A percentile compares a stretch with the other conserved stretches of the same genome.
Evolutionary conservation across 177 flowering plant species (phyloP).

Genomic region (Tripterygium wilfordii): DNA sequence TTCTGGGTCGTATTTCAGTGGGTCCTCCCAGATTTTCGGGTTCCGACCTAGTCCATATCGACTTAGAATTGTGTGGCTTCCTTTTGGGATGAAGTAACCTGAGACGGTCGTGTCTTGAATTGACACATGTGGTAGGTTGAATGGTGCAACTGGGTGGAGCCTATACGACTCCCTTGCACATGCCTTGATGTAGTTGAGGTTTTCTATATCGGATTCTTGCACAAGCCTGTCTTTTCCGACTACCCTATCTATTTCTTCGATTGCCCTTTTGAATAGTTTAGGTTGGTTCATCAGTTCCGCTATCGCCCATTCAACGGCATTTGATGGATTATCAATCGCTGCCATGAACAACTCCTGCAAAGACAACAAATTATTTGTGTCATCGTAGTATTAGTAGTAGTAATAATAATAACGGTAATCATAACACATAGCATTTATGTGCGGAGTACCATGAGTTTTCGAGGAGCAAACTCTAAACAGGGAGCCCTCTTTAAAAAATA

Average conservation of each 20-base stretch:
- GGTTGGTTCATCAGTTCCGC: conserved; percentile 1
- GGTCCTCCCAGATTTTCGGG: neutral
- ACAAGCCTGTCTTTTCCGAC: neutral
- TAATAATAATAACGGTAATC: too few relatives aligned
- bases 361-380: too few relatives aligned
- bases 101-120: neutral
- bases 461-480: too few relatives aligned
- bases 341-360: neutral
- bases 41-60: neutral
- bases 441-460: too few relatives aligned
- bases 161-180: neutral
- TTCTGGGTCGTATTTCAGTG: neutral
- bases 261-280: neutral
- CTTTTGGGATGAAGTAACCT: neutral
- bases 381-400: too few relatives aligned
- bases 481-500: too few relatives aligned
- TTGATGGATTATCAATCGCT: conserved; percentile 1
- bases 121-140: neutral
- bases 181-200: conserved; percentile 1
- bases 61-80: neutral
- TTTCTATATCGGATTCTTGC: neutral
- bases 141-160: neutral
- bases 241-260: too few relatives aligned
- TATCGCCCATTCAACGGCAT: neutral
- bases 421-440: too few relatives aligned